phyloP scores from a whole-genome alignment of 2,329 filamentous ascomycete species.

The Lasiodiplodia gonubiensis region DNA sequence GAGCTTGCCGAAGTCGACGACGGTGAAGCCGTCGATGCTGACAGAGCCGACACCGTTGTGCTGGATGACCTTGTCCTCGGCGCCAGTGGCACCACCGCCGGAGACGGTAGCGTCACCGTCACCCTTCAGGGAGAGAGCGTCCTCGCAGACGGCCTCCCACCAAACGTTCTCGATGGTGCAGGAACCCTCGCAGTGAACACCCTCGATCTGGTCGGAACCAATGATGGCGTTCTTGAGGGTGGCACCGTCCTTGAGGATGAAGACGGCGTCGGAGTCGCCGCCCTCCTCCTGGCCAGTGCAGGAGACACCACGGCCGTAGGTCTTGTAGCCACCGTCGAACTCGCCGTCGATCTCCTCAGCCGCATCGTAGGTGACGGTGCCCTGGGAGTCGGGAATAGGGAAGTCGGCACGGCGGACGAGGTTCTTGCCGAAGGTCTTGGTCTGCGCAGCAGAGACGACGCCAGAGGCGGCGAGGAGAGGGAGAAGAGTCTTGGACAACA shows the following conservation, averaged over 20 bases:
- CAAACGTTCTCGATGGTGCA: conserved; percentile 57
- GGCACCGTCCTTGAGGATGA: conserved; percentile 58
- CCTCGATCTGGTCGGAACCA: conserved; percentile 57
- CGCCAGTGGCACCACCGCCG: conserved; percentile 49
- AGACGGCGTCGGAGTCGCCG: conserved; percentile 56
- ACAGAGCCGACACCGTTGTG: conserved; percentile 51
- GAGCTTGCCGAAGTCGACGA: conserved; percentile 48
- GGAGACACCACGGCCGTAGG: conserved; percentile 28
- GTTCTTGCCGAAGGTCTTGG: conserved; percentile 17
- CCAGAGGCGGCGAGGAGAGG: conserved; percentile 21
- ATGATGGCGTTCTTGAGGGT: conserved; percentile 63
- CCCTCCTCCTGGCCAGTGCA: conserved; percentile 51
- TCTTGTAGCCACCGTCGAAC: conserved; percentile 28
- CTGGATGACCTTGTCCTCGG: conserved; percentile 47
- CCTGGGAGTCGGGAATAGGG: conserved; percentile 28
- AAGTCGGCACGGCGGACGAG: conserved; percentile 29
- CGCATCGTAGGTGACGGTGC: conserved; percentile 27
- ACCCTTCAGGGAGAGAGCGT: conserved; percentile 46
- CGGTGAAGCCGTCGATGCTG: conserved; percentile 45
- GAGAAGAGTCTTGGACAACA: conserved; percentile 28
- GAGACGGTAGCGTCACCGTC: conserved; percentile 46
- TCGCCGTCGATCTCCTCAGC: conserved; percentile 25
- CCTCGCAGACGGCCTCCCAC: conserved; percentile 52
- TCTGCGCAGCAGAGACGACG: conserved; percentile 23
- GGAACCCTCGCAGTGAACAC: conserved; percentile 58